Evolutionary conservation across 2,329 filamentous ascomycete genomes (phyloP), one percentile per base, ranked within the genome.

Genomic region (Aaosphaeria pasadenensis): DNA sequence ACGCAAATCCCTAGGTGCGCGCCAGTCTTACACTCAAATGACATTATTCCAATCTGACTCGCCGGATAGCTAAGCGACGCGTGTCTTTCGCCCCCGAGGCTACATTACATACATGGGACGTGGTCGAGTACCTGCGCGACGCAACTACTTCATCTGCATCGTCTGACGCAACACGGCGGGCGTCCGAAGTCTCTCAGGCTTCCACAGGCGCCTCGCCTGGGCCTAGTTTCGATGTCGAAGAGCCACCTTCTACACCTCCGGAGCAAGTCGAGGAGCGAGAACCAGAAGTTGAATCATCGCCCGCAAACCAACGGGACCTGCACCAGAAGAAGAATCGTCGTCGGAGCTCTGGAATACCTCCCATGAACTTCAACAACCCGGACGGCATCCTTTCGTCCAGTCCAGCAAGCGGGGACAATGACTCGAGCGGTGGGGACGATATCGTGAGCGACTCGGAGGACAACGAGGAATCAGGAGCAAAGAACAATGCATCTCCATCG

Each of bases 61-160:
- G 66, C 54, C 11, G 30, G 41, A 36, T 50, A 81, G 82, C 92
- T 42, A 95, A 94, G 67, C 85, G 94, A 62, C 85, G 94, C 64
- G 94, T 99, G 32, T 97, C 92, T 0, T 99, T 99, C 71, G 94
- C 94, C 4, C 94, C 94, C 1, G 94, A 99, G 72, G 94, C 94
- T 9, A 99, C 94, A 4, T 79, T 99, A 33, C 94, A 99, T 67
- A 99, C 94, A 0, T 97, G 95, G 80, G 91, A 97, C 64, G 91
- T 94, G 47, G 83, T 96, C 40, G 92, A 97, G 63, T 88, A 91
- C 53, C 81, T 85, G 66, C 90, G 91, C 63, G 91, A 96, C 66
- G 89, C 89, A 17, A 95, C 91, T 1, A 88, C 84, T 7, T 86
- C 84, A 5, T 79, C 84, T 11, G 77, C 81, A 6, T 87, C 88